These are phyloP conservation scores for Pichia sp. DNA, from an alignment of 1,139 yeast genomes.

Conservation along the genomic window DNA sequence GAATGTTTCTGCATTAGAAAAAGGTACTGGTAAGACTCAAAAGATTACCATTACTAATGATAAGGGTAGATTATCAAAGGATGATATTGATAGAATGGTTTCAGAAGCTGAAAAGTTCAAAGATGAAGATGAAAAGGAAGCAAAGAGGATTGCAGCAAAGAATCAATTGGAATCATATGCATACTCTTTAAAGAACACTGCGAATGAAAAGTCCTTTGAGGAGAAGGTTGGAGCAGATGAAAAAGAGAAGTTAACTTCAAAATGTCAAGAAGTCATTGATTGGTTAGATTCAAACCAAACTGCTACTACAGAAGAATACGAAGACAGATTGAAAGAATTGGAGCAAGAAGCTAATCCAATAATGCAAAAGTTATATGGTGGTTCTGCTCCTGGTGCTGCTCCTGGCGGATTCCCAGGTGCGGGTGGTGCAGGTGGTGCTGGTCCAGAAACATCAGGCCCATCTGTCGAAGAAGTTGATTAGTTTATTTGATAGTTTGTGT, in stretches of 20 bases:
- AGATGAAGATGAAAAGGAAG: conserved; percentile 95
- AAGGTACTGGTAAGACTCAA: conserved; percentile 97
- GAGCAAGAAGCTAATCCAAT: conserved; percentile 57
- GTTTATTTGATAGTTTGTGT: background rate
- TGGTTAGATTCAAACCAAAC: conserved; percentile 43
- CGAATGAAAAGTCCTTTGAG: conserved; percentile 53
- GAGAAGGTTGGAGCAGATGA: conserved; percentile 36
- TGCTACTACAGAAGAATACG: conserved; percentile 44
- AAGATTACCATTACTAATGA: conserved; percentile 99
- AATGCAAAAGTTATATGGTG: conserved; percentile 52
- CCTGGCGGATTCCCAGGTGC: conserved; percentile 35
- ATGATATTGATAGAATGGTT: conserved; percentile 96
- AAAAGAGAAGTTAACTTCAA: conserved; percentile 33
- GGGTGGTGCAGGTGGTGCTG: conserved; percentile 24
- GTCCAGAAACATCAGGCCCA: conserved; percentile 37
- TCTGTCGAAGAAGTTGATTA: conserved; percentile 68
- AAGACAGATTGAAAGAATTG: conserved; percentile 55
- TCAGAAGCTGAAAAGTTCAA: conserved; percentile 97
- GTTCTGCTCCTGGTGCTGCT: conserved; percentile 31
- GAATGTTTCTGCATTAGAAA: conserved; percentile 97
- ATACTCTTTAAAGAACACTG: conserved; percentile 89
- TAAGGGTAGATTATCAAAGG: conserved; percentile 95
- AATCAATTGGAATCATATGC: conserved; percentile 98
- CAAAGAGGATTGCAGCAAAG: conserved; percentile 97
- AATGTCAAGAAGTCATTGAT: conserved; percentile 33